Percentiles rank a stretch among this genome's conserved stretches.
Evolutionary conservation across 164 flowering plant species (phyloP).

Genomic region (Vitis riparia): DNA sequence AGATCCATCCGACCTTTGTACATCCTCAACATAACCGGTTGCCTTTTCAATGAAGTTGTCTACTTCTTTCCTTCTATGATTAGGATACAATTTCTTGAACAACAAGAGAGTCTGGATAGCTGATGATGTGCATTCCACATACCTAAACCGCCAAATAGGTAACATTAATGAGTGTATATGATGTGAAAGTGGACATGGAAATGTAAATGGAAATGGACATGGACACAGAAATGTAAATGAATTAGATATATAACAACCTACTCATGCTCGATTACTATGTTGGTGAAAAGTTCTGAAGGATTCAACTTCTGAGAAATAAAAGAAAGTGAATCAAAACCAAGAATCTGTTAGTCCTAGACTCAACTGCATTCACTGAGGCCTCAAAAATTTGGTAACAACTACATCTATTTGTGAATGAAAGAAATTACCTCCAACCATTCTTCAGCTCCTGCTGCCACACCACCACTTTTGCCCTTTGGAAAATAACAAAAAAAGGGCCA

Average conservation of each 20-base stretch:
- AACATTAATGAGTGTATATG: too few relatives aligned
- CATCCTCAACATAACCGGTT: slow-evolving; percentile 25
- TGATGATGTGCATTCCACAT: slow-evolving; percentile 42
- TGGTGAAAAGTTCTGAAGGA: slow-evolving; percentile 38
- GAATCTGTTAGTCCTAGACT: neutral
- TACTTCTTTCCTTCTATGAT: slow-evolving; percentile 44
- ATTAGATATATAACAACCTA: neutral
- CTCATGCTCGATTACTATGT: slow-evolving; percentile 37
- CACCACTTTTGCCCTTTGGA: slow-evolving; percentile 33
- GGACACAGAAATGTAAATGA: too few relatives aligned
- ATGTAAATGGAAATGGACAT: neutral
- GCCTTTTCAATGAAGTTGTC: slow-evolving; percentile 32
- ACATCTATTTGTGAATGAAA: neutral
- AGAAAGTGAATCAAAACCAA: neutral
- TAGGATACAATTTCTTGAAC: slow-evolving; percentile 43
- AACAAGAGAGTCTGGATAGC: slow-evolving; percentile 33
- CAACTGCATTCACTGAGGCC: neutral
- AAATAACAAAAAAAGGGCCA: too few relatives aligned
- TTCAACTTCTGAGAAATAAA: slow-evolving; percentile 26
- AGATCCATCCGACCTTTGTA: slow-evolving; percentile 48
- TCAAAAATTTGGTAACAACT: neutral
- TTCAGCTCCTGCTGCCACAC: slow-evolving; percentile 28
- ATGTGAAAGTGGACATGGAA: neutral
- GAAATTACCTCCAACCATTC: slow-evolving; percentile 40
- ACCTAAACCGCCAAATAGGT: slow-evolving; percentile 1